Conservation (phyloP, 2,329 filamentous ascomycete species). For the Pleomassaria siparia region DNA sequence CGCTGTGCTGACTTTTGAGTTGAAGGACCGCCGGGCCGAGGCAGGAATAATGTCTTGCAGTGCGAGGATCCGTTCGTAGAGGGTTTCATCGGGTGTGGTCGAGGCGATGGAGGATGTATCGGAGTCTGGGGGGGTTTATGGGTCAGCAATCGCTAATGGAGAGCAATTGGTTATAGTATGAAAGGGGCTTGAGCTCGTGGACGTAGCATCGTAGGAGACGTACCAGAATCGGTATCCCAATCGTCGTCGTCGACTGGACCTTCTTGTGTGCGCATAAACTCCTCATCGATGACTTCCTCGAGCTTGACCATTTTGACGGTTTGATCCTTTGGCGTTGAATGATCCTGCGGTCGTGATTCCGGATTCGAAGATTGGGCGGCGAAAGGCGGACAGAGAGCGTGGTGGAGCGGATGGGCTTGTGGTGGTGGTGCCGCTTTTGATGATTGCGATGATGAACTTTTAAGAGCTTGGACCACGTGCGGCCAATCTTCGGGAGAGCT, state of each 20-base stretch:
- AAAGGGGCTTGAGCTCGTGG: background rate
- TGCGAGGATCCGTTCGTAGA: slow-evolving; percentile 68
- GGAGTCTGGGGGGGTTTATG: slow-evolving; percentile 68
- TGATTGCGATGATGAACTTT: background rate
- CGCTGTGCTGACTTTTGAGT: slow-evolving; percentile 51
- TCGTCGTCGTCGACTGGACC: slow-evolving; percentile 76
- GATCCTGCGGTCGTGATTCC: background rate
- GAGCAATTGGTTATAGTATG: background rate
- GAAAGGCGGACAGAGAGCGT: background rate
- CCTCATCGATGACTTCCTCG: slow-evolving; percentile 94
- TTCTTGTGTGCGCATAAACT: slow-evolving; percentile 74
- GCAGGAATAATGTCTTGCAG: slow-evolving; percentile 81
- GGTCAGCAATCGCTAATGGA: background rate
- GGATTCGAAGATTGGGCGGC: background rate
- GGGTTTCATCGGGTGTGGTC: slow-evolving; percentile 43
- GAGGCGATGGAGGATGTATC: slow-evolving; percentile 66
- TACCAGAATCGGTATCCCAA: slow-evolving; percentile 92
- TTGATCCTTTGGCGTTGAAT: too few relatives aligned
- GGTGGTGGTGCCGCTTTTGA: background rate
- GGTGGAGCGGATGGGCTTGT: background rate
- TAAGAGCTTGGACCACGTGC: background rate
- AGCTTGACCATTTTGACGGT: slow-evolving; percentile 82
- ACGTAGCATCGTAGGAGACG: slow-evolving; percentile 58
- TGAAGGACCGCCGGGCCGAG: slow-evolving; percentile 64
- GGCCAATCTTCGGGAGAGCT: too few relatives aligned